Conservation (phyloP, 148 eudicot genomes). For the Pharnaceum exiguum region DNA sequence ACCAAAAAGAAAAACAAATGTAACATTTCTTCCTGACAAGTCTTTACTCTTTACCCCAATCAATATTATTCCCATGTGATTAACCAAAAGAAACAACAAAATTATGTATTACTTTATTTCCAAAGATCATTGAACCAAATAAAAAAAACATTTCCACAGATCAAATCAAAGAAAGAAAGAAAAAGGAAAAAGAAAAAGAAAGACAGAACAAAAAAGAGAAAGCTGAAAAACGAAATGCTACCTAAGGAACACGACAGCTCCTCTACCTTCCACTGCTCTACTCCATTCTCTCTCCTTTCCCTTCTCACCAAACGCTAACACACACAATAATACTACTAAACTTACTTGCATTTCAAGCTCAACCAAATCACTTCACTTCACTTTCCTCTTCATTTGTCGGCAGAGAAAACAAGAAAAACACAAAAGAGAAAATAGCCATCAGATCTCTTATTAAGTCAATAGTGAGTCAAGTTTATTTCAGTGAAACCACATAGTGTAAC, state of each 20-base stretch:
- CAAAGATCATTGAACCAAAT: background rate
- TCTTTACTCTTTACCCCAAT: no score
- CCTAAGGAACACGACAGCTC: conserved; percentile 22
- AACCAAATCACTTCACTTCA: background rate
- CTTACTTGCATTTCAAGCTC: conserved; percentile 18
- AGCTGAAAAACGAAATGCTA: conserved; percentile 2
- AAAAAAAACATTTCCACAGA: conserved; percentile 9
- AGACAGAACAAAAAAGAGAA: no score
- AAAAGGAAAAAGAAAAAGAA: no score
- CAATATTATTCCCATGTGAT: no score
- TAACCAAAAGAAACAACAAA: no score
- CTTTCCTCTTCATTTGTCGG: conserved; percentile 19
- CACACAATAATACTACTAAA: no score
- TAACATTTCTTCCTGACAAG: no score
- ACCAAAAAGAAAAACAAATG: no score
- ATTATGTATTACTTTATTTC: no score
- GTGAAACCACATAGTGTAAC: no score
- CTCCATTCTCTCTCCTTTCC: background rate
- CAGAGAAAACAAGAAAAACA: background rate
- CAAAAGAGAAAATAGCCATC: background rate
- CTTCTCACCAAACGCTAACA: background rate
- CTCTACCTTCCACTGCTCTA: conserved; percentile 17
- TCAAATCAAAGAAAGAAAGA: conserved; percentile 18
- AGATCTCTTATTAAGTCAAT: conserved; percentile 4
- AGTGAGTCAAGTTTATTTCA: background rate